Base-by-base conservation (phyloP, 805 yeast genomes). In the Suhomyces sp. region DNA sequence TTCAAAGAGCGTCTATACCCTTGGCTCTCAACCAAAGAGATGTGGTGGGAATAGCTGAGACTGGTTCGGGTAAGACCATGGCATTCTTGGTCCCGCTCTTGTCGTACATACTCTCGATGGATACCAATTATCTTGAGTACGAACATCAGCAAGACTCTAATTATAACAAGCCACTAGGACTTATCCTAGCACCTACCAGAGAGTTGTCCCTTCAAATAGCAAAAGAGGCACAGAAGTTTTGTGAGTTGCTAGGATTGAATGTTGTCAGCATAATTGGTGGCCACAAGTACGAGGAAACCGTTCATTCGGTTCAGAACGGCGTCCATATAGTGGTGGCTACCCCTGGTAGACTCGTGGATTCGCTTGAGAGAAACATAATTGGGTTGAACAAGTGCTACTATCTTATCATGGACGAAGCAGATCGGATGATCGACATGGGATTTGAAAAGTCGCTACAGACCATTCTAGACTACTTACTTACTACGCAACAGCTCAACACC, bases 61-160 rank as follows among this genome's bases (percentile, higher is more conserved):
- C 99, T 0, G 99, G 99, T 10, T 88, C 96, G 1, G 99, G 99
- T 60, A 93, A 94, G 64, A 93, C 99, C 0, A 73, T 92, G 10
- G 86, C 96, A 2, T 93, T 85, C 67, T 65, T 88, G 9, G 67
- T 93, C 2, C 98, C 99, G 0, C 68, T 89, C 47, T 62, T 88
- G 8, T 65, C 82, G 2, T 83, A 82, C 56, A 71, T 86, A 13
- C 56, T 69, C 6, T 54, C 60, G 6, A 65, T 72, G 10, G 77
- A 73, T 43, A 41, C 53, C 13, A 67, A 69, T 50, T 74, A 70
- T 51, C 49, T 72, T 51, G 54, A 62, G 39, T 65, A 55, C 68
- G 69, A 79, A 66, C 61, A 67, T 72, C 41, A 82, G 22, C 80
- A 78, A 51, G 77, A 72, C n/a, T 54, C 63, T 13, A 76, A 81